Percentiles rank a stretch among this genome's conserved stretches.
These are phyloP conservation scores for Tylopilus sp. DNA, from an alignment of 768 basidiomycete genomes.

Conservation along the genomic window DNA sequence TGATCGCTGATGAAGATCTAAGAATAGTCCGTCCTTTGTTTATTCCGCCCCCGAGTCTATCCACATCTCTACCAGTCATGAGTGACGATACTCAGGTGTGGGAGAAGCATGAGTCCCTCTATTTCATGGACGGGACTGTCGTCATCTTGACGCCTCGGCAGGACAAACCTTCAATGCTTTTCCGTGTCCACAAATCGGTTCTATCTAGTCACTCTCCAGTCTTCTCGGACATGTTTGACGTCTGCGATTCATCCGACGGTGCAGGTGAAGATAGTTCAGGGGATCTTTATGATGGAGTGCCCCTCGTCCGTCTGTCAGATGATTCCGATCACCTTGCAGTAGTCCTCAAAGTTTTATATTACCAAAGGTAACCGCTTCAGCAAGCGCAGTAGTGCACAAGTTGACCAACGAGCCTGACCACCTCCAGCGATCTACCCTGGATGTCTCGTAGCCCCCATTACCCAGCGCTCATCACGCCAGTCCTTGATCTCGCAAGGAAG, in stretches of 20 bases:
- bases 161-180: too few species aligned
- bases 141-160: too few species aligned
- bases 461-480: neutral
- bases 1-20: too few species aligned
- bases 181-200: constrained; percentile 14
- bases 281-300: constrained; percentile 1
- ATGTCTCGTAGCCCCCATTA: constrained; percentile 1
- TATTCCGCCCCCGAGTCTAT: too few species aligned
- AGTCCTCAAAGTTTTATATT: constrained; percentile 10
- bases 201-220: constrained; percentile 8
- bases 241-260: neutral
- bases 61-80: too few species aligned
- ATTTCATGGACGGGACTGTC: too few species aligned
- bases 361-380: constrained; percentile 3
- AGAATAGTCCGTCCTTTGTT: too few species aligned
- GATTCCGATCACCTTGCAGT: constrained; percentile 6
- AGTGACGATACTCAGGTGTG: too few species aligned
- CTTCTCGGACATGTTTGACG: constrained; percentile 7
- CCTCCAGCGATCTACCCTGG: constrained; percentile 6
- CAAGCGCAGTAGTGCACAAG: too few species aligned
- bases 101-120: too few species aligned
- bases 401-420: too few species aligned
- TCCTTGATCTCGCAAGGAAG: constrained; percentile 10
- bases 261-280: neutral
- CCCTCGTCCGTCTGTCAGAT: constrained; percentile 8